phyloP scores from a whole-genome alignment of 352 stramenopile genomes.

The Globisporangium cederbergense region DNA sequence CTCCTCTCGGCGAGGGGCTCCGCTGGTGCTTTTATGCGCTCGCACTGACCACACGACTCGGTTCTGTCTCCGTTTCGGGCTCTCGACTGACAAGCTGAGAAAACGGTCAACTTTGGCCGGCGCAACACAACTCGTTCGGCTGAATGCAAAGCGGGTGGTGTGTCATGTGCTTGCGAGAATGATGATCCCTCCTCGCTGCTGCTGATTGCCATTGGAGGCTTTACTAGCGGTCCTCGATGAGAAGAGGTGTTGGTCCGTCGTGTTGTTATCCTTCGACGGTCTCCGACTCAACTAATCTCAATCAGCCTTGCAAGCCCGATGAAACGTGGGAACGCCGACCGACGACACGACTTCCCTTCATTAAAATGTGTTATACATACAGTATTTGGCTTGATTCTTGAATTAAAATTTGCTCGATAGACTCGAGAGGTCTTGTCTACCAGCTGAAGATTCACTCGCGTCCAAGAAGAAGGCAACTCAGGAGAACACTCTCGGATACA shows the following conservation, averaged over 20 bases:
- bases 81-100: not conserved
- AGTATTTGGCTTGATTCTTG: too few species aligned
- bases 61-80: slow-evolving; percentile 7
- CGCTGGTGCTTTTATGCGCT: not conserved
- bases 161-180: not conserved
- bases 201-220: too few species aligned
- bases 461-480: not conserved
- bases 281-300: too few species aligned
- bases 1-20: not conserved
- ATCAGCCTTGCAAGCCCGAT: too few species aligned
- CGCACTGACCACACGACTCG: not conserved
- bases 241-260: too few species aligned
- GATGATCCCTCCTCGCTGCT: not conserved
- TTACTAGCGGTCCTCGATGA: too few species aligned
- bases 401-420: too few species aligned
- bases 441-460: not conserved
- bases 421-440: not conserved
- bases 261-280: too few species aligned
- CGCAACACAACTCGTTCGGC: not conserved
- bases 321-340: too few species aligned
- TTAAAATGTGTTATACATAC: too few species aligned
- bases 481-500: not conserved
- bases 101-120: not conserved
- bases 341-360: too few species aligned
- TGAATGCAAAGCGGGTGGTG: not conserved